Percentiles rank a stretch among this genome's conserved stretches.
Conservation (phyloP, 441 rosid genomes). For the Erodium chrysanthum region DNA sequence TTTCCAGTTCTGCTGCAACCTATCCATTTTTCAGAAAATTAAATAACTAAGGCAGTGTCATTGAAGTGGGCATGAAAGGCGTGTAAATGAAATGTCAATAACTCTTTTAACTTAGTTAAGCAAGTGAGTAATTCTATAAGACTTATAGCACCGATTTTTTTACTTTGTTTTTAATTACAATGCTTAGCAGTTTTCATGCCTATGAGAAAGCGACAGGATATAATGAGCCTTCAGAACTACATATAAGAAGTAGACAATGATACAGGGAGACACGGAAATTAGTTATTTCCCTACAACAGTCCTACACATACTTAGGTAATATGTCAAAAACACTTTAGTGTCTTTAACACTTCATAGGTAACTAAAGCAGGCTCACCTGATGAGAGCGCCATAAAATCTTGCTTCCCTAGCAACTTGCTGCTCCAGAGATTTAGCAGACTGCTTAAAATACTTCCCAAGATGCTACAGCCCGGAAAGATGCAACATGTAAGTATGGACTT, state of each 20-base stretch:
- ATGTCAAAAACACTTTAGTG: not conserved
- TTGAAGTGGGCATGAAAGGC: constrained; percentile 1
- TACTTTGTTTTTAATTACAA: constrained; percentile 1
- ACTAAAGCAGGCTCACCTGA: constrained; percentile 42
- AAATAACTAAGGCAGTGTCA: not conserved
- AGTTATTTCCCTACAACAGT: not conserved
- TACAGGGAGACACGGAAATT: not conserved
- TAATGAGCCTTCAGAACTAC: not conserved
- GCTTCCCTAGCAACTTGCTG: constrained; percentile 75
- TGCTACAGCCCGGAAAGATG: constrained; percentile 41
- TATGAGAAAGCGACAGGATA: constrained; percentile 5
- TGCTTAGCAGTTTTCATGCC: not conserved
- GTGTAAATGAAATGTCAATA: constrained; percentile 1
- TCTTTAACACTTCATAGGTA: constrained; percentile 4
- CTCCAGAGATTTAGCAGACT: constrained; percentile 80
- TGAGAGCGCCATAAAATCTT: constrained; percentile 90
- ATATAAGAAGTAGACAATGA: not conserved
- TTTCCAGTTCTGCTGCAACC: constrained; percentile 99
- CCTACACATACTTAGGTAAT: not conserved
- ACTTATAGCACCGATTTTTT: not conserved
- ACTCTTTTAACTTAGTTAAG: not conserved
- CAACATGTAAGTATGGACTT: constrained; percentile 11
- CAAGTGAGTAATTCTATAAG: constrained; percentile 6
- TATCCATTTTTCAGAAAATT: constrained; percentile 33
- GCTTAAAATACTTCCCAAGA: constrained; percentile 85